phyloP scores from a whole-genome alignment of 2,329 filamentous ascomycete genomes.

The Calycina herbarum region DNA sequence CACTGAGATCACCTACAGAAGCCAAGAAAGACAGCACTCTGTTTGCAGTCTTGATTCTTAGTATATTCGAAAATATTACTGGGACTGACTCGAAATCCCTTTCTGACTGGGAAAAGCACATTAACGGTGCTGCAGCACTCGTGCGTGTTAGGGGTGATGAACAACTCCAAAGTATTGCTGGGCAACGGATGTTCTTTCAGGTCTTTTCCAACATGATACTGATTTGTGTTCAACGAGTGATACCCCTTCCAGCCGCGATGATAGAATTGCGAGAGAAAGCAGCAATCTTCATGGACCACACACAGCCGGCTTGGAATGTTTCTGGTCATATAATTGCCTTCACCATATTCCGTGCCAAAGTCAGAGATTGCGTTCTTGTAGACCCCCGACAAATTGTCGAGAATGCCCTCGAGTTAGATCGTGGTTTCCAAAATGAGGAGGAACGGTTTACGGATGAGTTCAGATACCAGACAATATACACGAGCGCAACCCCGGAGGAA shows the following conservation, averaged over 20 bases:
- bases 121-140: conserved; percentile 52
- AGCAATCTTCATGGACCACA: conserved; percentile 39
- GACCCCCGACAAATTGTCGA: conserved; percentile 38
- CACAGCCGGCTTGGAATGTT: conserved; percentile 43
- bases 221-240: conserved; percentile 50
- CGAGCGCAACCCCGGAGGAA: conserved; percentile 26
- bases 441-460: conserved; percentile 23
- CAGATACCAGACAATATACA: conserved; percentile 29
- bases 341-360: conserved; percentile 16
- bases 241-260: conserved; percentile 50
- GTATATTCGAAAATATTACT: conserved; percentile 53
- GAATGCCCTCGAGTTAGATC: conserved; percentile 8
- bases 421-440: conserved; percentile 21
- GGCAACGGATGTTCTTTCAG: conserved; percentile 54
- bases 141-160: conserved; percentile 48
- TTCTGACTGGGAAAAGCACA: conserved; percentile 53
- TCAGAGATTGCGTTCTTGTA: conserved; percentile 24
- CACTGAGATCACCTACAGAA: conserved; percentile 46
- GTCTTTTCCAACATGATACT: conserved; percentile 51
- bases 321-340: conserved; percentile 41
- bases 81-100: conserved; percentile 48
- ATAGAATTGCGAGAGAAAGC: conserved; percentile 48
- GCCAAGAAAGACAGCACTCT: conserved; percentile 53
- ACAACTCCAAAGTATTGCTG: conserved; percentile 49
- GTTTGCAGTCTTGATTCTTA: conserved; percentile 52